phyloP scores from a whole-genome alignment of 768 basidiomycete species.

The Lentinus brumalis region DNA sequence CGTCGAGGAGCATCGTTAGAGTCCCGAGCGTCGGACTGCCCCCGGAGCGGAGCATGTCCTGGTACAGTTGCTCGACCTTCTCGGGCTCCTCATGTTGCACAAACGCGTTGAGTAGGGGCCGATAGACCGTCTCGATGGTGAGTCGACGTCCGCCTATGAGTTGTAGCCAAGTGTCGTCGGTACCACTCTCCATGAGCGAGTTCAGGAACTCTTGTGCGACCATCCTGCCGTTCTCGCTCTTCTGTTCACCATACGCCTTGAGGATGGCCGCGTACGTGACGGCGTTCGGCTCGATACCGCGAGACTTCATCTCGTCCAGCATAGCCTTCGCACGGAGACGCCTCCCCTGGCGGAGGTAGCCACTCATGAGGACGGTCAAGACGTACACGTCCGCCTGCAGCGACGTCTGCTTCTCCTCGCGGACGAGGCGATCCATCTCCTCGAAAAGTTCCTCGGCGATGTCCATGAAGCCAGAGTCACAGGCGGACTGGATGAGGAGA shows the following conservation, averaged over 20 bases:
- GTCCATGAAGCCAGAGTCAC: conserved; percentile 67
- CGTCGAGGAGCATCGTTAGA: conserved; percentile 68
- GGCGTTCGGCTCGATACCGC: conserved; percentile 67
- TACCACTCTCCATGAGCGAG: conserved; percentile 39
- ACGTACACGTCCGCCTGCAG: conserved; percentile 56
- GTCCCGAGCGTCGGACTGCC: conserved; percentile 60
- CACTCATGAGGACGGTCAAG: conserved; percentile 75
- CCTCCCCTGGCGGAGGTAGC: conserved; percentile 61
- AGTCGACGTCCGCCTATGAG: conserved; percentile 41
- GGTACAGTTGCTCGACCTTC: conserved; percentile 59
- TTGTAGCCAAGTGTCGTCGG: conserved; percentile 39
- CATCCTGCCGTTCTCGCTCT: conserved; percentile 49
- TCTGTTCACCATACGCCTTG: conserved; percentile 55
- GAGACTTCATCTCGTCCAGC: conserved; percentile 69
- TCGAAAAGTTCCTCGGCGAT: conserved; percentile 66
- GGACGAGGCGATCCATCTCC: conserved; percentile 58
- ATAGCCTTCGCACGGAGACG: conserved; percentile 58
- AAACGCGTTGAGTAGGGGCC: conserved; percentile 61
- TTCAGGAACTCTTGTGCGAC: conserved; percentile 70
- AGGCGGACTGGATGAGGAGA: conserved; percentile 78
- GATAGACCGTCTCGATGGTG: conserved; percentile 57
- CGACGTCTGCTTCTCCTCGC: conserved; percentile 37
- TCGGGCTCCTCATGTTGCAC: conserved; percentile 43
- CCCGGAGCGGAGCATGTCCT: conserved; percentile 54
- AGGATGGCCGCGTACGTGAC: conserved; percentile 72